A percentile compares a stretch with the other conserved stretches of the same genome.
Conservation (phyloP, 768 basidiomycete genomes). For the Tulasnella sp. region DNA sequence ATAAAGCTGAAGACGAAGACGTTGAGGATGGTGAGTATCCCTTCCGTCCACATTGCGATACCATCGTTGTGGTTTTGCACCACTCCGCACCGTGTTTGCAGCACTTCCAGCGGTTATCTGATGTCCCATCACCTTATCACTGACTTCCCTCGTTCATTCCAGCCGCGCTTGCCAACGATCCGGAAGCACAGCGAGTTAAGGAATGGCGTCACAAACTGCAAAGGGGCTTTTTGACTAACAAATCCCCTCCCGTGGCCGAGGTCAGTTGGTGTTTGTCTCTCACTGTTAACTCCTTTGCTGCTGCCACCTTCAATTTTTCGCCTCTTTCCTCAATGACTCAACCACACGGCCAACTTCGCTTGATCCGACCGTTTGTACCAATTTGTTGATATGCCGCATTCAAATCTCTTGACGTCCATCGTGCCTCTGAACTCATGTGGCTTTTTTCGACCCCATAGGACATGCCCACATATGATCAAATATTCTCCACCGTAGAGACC, state of each 20-base stretch:
- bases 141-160: constrained; percentile 7
- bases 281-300: not conserved
- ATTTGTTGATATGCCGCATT: constrained; percentile 11
- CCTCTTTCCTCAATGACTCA: constrained; percentile 6
- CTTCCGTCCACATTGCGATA: constrained; percentile 15
- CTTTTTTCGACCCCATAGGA: constrained; percentile 37
- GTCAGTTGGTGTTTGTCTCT: constrained; percentile 29
- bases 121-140: not conserved
- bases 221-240: constrained; percentile 62
- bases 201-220: constrained; percentile 90
- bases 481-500: constrained; percentile 64
- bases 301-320: constrained; percentile 1
- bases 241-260: constrained; percentile 45
- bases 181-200: constrained; percentile 60
- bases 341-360: too few species aligned
- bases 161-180: constrained; percentile 40
- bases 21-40: constrained; percentile 39
- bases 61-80: not conserved
- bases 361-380: constrained; percentile 12
- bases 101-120: not conserved
- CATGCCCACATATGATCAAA: constrained; percentile 55
- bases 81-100: not conserved
- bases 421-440: not conserved
- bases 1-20: constrained; percentile 48
- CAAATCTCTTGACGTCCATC: not conserved